Conservation (phyloP, 257 asterid species). For the Cruciata laevipes region DNA sequence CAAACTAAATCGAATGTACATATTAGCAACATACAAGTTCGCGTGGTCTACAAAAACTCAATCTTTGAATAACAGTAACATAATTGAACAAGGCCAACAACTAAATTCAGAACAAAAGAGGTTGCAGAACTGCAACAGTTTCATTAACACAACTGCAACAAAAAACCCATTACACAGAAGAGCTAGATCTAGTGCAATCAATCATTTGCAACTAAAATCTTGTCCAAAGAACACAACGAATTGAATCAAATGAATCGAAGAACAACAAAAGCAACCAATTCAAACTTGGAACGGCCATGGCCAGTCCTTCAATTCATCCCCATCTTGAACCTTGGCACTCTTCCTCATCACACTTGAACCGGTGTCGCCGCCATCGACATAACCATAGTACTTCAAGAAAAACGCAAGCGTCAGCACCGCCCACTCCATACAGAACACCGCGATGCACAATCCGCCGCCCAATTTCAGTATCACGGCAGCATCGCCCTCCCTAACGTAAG, state of each 20-base stretch:
- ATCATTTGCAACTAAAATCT: conserved; percentile 5
- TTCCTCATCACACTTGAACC: conserved; percentile 23
- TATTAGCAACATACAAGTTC: too few species aligned
- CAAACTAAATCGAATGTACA: too few species aligned
- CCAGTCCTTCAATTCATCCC: conserved; percentile 74
- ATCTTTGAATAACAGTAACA: too few species aligned
- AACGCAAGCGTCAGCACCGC: conserved; percentile 76
- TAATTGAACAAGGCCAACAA: too few species aligned
- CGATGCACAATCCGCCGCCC: conserved; percentile 62
- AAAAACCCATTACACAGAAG: not conserved
- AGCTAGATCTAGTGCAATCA: conserved; percentile 1
- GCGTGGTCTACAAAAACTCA: too few species aligned
- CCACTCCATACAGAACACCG: conserved; percentile 83
- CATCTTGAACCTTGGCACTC: conserved; percentile 61
- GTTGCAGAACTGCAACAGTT: conserved; percentile 4
- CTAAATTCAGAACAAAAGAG: not conserved
- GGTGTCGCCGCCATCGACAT: conserved; percentile 44
- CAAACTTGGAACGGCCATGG: conserved; percentile 81
- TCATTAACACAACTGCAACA: not conserved
- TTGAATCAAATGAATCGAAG: not conserved
- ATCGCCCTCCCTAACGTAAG: conserved; percentile 83
- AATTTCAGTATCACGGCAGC: conserved; percentile 64
- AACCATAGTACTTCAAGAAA: conserved; percentile 66
- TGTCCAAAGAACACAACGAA: conserved; percentile 9
- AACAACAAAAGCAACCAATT: not conserved